Evolutionary conservation across 225 moss, liverwort and hornwort species (phyloP).

Genomic region (Physcomitrellopsis africana): DNA sequence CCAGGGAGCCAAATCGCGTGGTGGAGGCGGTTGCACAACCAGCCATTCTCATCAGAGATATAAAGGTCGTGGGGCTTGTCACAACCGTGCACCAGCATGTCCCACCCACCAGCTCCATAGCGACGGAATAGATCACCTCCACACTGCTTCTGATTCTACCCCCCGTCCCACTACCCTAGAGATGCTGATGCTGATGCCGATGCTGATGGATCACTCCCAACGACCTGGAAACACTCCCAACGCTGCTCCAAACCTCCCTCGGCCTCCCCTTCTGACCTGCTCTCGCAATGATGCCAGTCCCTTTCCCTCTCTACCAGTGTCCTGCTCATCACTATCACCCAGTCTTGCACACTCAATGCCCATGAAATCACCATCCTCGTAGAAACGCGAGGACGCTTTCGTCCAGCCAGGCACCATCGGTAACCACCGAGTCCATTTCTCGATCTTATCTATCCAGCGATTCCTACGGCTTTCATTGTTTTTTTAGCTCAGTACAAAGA

Average conservation of each 20-base stretch:
- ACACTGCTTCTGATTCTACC: neutral
- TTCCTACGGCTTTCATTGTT: too few relatives aligned
- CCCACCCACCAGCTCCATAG: slow-evolving; percentile 34
- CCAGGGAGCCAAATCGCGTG: slow-evolving; percentile 1
- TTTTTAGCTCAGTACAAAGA: too few relatives aligned
- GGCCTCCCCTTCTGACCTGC: slow-evolving; percentile 11
- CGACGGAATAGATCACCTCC: neutral
- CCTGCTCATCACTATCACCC: too few relatives aligned
- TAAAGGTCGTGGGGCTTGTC: neutral
- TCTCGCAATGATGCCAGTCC: neutral
- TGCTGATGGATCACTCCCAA: neutral
- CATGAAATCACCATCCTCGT: too few relatives aligned
- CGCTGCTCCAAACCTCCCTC: slow-evolving; percentile 13
- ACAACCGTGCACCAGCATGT: slow-evolving; percentile 31
- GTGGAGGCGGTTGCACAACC: slow-evolving; percentile 14
- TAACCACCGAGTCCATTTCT: too few relatives aligned
- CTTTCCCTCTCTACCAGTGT: neutral
- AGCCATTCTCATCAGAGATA: neutral
- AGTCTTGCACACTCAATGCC: too few relatives aligned
- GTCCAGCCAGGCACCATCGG: too few relatives aligned
- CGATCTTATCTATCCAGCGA: too few relatives aligned
- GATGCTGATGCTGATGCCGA: slow-evolving; percentile 11
- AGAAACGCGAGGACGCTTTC: too few relatives aligned
- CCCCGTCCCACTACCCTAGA: neutral
- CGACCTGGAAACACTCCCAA: neutral